Conservation (phyloP, 805 yeast species). For the Jamesozyma jinghongensis region DNA sequence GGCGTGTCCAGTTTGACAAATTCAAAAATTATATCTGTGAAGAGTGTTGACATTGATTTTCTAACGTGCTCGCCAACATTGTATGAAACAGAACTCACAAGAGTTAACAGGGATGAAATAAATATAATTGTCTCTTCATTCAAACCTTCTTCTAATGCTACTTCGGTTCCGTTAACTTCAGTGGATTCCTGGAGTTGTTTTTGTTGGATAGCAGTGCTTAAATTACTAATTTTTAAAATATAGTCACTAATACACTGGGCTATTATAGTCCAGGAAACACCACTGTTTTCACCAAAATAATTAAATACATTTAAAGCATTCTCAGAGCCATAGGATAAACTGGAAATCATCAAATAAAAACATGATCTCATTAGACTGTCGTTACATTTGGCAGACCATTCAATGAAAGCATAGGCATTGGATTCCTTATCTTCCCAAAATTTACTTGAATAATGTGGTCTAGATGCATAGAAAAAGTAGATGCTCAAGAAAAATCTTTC, state of each 20-base stretch:
- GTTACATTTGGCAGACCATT: slow-evolving; percentile 80
- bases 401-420: slow-evolving; percentile 67
- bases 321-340: slow-evolving; percentile 54
- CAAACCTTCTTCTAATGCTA: slow-evolving; percentile 44
- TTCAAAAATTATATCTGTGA: slow-evolving; percentile 35
- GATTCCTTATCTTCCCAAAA: slow-evolving; percentile 67
- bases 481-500: slow-evolving; percentile 79
- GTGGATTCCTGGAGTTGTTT: slow-evolving; percentile 22
- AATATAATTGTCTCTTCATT: slow-evolving; percentile 75
- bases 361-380: slow-evolving; percentile 78
- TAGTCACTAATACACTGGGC: slow-evolving; percentile 47
- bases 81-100: slow-evolving; percentile 46
- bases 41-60: slow-evolving; percentile 14
- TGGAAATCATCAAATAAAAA: slow-evolving; percentile 68
- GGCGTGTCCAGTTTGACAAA: slow-evolving; percentile 40
- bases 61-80: slow-evolving; percentile 22
- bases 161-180: slow-evolving; percentile 19
- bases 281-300: slow-evolving; percentile 35
- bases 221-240: slow-evolving; percentile 34
- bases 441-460: slow-evolving; percentile 46
- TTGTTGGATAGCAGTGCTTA: slow-evolving; percentile 23
- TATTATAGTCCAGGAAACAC: slow-evolving; percentile 48
- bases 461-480: slow-evolving; percentile 54
- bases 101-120: slow-evolving; percentile 61
- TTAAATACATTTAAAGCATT: slow-evolving; percentile 45